Evolutionary conservation across 106 monocot genomes (phyloP).

Genomic region (Gastrodia elata): DNA sequence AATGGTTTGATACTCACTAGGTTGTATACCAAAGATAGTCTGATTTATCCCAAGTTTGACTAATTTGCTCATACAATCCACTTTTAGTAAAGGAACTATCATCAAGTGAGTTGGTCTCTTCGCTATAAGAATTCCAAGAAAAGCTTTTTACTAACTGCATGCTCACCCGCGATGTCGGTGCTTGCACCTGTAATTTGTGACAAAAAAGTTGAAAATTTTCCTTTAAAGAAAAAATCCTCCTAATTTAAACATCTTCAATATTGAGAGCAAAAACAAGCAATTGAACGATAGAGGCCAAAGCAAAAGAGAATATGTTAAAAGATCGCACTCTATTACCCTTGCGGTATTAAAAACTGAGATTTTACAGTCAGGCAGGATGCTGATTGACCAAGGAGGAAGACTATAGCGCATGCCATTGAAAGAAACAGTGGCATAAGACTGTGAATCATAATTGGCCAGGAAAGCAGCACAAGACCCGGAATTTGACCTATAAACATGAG

Average conservation of each 20-base stretch:
- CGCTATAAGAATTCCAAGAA: conserved; percentile 55
- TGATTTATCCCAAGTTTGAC: conserved; percentile 73
- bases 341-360: conserved; percentile 12
- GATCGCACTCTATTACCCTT: conserved; percentile 1
- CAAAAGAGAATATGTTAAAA: neutral
- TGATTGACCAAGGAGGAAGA: conserved; percentile 17
- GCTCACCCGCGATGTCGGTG: conserved; percentile 40
- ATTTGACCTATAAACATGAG: conserved; percentile 55
- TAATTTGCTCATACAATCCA: conserved; percentile 72
- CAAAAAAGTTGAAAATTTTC: neutral
- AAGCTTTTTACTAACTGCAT: conserved; percentile 52
- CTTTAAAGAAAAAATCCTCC: neutral
- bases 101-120: conserved; percentile 32
- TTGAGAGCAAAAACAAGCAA: neutral
- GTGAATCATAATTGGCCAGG: conserved; percentile 10
- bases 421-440: conserved; percentile 9
- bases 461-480: conserved; percentile 68
- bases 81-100: conserved; percentile 48
- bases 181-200: conserved; percentile 37
- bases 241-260: neutral
- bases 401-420: conserved; percentile 9
- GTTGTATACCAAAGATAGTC: conserved; percentile 96
- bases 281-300: neutral
- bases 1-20: conserved; percentile 41
- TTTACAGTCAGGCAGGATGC: conserved; percentile 16